Conservation (phyloP, 129 eudicot species). For the Arctium minus region DNA sequence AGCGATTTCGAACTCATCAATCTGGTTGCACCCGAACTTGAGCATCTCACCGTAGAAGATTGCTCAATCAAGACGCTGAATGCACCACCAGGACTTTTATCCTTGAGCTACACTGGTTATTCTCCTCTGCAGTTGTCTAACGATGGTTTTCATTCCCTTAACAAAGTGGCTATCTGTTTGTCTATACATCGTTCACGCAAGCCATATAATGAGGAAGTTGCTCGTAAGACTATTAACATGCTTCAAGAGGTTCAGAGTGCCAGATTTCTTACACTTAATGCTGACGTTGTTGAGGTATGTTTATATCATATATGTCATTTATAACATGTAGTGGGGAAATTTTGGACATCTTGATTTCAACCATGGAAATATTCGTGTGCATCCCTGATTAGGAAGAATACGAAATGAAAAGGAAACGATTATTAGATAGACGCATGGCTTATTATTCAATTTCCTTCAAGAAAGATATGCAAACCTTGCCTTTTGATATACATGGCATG, state of each 20-base stretch:
- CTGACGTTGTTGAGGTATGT: slow-evolving; percentile 20
- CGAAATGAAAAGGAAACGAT: no score
- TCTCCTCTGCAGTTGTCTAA: background rate
- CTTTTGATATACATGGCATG: background rate
- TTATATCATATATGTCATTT: background rate
- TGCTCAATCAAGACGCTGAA: background rate
- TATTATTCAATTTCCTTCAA: background rate
- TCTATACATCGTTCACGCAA: background rate
- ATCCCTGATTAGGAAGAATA: no score
- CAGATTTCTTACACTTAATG: slow-evolving; percentile 6
- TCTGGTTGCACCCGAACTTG: slow-evolving; percentile 20
- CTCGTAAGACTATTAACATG: slow-evolving; percentile 4
- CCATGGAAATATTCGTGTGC: no score
- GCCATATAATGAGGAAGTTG: background rate
- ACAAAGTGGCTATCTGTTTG: background rate
- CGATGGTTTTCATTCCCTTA: background rate
- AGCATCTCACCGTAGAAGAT: slow-evolving; percentile 2
- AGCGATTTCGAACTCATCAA: background rate
- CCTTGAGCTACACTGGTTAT: background rate
- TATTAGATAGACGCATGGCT: background rate
- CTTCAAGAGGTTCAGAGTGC: slow-evolving; percentile 14
- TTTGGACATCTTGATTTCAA: background rate
- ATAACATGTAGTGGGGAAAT: background rate
- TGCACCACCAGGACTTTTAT: slow-evolving; percentile 8
- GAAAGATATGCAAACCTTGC: background rate